Conservation (phyloP, 257 asterid genomes). For the Scutellaria baicalensis region DNA sequence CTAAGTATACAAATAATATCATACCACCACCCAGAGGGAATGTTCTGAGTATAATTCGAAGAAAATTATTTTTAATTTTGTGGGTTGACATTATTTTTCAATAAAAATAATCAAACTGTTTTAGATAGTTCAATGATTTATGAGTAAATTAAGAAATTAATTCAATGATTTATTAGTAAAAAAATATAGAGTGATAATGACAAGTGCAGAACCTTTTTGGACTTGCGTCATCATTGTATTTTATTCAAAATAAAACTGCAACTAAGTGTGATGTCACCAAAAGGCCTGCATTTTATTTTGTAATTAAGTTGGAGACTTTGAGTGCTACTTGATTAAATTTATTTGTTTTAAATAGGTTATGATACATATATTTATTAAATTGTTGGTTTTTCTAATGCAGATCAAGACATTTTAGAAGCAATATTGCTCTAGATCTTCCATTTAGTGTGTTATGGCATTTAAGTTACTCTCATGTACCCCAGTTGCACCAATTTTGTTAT, state of each 20-base stretch:
- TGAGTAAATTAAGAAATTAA: constrained; percentile 8
- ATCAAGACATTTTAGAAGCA: background rate
- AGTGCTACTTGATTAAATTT: background rate
- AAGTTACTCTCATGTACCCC: too few relatives aligned
- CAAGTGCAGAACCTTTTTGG: constrained; percentile 11
- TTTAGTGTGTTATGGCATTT: too few relatives aligned
- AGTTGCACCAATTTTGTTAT: too few relatives aligned
- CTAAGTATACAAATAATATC: constrained; percentile 9
- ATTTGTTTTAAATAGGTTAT: background rate
- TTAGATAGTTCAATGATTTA: background rate
- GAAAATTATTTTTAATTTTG: background rate
- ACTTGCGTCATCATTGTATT: constrained; percentile 7
- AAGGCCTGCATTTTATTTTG: constrained; percentile 11
- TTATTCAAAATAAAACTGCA: background rate
- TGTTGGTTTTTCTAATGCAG: background rate
- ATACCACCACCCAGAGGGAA: constrained; percentile 15
- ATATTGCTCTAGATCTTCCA: too few relatives aligned
- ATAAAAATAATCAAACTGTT: background rate
- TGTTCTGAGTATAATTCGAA: constrained; percentile 25
- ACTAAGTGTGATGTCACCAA: background rate
- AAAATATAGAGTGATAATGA: background rate
- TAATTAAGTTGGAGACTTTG: background rate
- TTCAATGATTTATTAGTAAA: constrained; percentile 1
- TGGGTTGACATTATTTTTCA: constrained; percentile 19
- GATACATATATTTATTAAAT: background rate